Evolutionary conservation across 345 rosid genomes (phyloP).

Genomic region (Citrus maxima): DNA sequence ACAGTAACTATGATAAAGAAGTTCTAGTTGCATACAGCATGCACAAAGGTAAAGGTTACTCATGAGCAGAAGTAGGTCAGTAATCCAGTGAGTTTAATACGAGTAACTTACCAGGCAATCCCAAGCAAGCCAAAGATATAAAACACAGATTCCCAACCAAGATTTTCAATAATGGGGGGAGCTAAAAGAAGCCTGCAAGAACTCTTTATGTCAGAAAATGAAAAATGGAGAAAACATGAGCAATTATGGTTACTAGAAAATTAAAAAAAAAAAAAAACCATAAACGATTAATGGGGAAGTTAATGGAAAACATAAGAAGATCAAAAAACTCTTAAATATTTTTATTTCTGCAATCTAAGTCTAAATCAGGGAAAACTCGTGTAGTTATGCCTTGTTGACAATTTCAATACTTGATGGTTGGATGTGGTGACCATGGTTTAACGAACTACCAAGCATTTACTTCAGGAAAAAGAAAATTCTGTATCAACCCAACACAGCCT

Average conservation of each 20-base stretch:
- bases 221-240: slow-evolving; percentile 2
- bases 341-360: background rate
- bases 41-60: background rate
- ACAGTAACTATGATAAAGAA: too few species aligned
- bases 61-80: slow-evolving; percentile 7
- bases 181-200: slow-evolving; percentile 89
- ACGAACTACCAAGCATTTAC: slow-evolving; percentile 10
- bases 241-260: background rate
- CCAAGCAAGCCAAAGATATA: slow-evolving; percentile 79
- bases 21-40: background rate
- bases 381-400: background rate
- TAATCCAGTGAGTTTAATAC: background rate
- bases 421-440: background rate
- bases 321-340: background rate
- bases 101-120: slow-evolving; percentile 64
- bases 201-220: slow-evolving; percentile 17
- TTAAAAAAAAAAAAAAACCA: background rate
- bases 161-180: slow-evolving; percentile 77
- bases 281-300: background rate
- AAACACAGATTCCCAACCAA: slow-evolving; percentile 94
- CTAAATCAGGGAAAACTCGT: background rate
- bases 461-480: background rate
- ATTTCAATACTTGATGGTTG: background rate
- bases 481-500: slow-evolving; percentile 5
- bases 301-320: background rate